phyloP scores from a whole-genome alignment of 2,329 filamentous ascomycete species.

The Dryadomyces quercivorus region DNA sequence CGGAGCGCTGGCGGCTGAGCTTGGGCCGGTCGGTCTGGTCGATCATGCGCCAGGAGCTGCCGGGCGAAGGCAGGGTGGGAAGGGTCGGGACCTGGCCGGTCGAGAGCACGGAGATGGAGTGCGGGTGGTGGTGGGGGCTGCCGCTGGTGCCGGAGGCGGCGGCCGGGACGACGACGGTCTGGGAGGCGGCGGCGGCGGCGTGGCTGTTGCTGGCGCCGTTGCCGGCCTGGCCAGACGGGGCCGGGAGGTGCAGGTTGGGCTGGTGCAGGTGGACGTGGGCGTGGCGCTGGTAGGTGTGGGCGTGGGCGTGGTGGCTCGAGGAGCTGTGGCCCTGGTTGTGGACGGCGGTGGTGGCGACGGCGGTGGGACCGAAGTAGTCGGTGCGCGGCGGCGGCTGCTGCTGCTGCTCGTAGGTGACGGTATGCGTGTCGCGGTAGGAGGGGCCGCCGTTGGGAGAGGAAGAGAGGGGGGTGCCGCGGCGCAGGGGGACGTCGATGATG shows the following conservation, averaged over 20 bases:
- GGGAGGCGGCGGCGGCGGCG: neutral
- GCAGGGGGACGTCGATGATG: constrained; percentile 71
- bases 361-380: constrained; percentile 69
- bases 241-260: neutral
- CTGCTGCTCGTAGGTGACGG: neutral
- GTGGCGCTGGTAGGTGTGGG: neutral
- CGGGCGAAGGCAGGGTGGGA: constrained; percentile 28
- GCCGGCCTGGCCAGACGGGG: neutral
- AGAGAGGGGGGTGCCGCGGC: constrained; percentile 58
- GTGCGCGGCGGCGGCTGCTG: constrained; percentile 39
- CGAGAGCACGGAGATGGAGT: constrained; percentile 60
- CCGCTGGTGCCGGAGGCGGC: constrained; percentile 24
- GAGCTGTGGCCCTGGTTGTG: constrained; percentile 14
- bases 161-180: constrained; percentile 16
- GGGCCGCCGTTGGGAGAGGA: constrained; percentile 53
- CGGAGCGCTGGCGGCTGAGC: constrained; percentile 57
- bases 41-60: constrained; percentile 40
- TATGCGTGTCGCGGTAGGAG: constrained; percentile 8
- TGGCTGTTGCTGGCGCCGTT: neutral
- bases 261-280: neutral
- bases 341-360: constrained; percentile 9
- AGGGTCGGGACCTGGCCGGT: constrained; percentile 71
- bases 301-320: constrained; percentile 6
- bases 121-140: constrained; percentile 20
- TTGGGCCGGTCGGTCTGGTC: constrained; percentile 48